Percentiles rank a stretch among this genome's conserved stretches.
phyloP scores from a whole-genome alignment of 495 filamentous ascomycete species.

The Tetracladium setigerum region DNA sequence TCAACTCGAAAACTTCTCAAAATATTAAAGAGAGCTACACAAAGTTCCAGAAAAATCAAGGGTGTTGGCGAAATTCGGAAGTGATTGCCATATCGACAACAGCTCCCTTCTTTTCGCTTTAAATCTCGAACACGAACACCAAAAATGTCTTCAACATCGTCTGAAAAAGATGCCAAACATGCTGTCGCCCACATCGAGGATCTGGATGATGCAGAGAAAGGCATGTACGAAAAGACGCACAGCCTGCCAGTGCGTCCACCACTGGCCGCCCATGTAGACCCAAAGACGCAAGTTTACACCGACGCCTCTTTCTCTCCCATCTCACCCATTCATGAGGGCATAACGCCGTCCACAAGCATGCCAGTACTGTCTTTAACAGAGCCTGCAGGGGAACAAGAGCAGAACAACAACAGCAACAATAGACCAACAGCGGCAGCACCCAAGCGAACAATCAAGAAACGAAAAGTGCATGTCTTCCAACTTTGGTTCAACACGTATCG shows the following conservation, averaged over 20 bases:
- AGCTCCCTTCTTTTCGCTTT: background rate
- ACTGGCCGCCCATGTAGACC: slow-evolving; percentile 17
- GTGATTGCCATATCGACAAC: background rate
- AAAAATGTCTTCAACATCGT: slow-evolving; percentile 22
- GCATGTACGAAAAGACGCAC: slow-evolving; percentile 28
- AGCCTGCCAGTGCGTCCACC: slow-evolving; percentile 22
- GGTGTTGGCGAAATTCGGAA: background rate
- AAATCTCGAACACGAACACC: slow-evolving; percentile 15
- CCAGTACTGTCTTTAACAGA: slow-evolving; percentile 24
- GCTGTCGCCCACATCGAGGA: slow-evolving; percentile 15
- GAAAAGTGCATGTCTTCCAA: slow-evolving; percentile 27
- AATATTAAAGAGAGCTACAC: too few species aligned
- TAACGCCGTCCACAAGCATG: slow-evolving; percentile 28
- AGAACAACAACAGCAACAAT: background rate
- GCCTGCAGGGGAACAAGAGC: slow-evolving; percentile 9
- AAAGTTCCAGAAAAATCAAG: background rate
- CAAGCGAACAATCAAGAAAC: slow-evolving; percentile 17
- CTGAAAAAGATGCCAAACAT: slow-evolving; percentile 9
- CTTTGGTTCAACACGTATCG: slow-evolving; percentile 41
- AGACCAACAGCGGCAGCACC: slow-evolving; percentile 7
- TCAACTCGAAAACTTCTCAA: too few species aligned
- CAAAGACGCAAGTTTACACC: slow-evolving; percentile 20
- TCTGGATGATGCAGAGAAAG: slow-evolving; percentile 33
- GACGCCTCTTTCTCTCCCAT: slow-evolving; percentile 19
- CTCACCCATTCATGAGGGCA: slow-evolving; percentile 32